Evolutionary conservation across 1,284 basidiomycete species (phyloP).

Genomic region (Laetiporus sulphureus): DNA sequence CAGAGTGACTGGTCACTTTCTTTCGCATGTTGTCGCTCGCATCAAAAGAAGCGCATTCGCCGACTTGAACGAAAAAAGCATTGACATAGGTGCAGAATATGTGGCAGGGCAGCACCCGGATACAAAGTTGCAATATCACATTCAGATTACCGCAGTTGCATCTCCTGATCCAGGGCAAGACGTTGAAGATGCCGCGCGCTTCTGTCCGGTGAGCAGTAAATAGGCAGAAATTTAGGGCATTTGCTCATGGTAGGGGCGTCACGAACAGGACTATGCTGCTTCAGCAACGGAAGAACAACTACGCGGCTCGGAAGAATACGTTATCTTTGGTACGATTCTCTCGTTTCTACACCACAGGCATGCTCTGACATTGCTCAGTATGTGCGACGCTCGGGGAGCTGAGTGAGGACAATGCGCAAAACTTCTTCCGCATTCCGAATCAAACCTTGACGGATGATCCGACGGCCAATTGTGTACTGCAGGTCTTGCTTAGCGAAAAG

Average conservation of each 20-base stretch:
- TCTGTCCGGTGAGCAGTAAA: too few relatives aligned
- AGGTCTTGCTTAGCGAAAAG: conserved; percentile 1
- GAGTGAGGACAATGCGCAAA: conserved; percentile 1
- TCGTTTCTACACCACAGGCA: neutral
- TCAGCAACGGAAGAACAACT: conserved; percentile 2
- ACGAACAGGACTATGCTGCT: conserved; percentile 4
- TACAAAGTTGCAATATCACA: conserved; percentile 14
- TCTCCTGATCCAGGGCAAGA: conserved; percentile 1
- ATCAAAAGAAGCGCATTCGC: too few relatives aligned
- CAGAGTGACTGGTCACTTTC: neutral
- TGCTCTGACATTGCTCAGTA: neutral
- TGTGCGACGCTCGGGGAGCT: conserved; percentile 5
- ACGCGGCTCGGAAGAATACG: neutral
- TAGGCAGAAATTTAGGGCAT: too few relatives aligned
- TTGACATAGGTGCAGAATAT: conserved; percentile 15
- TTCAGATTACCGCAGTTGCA: conserved; percentile 12
- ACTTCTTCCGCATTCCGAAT: too few relatives aligned
- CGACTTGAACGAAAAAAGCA: neutral
- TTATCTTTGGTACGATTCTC: neutral
- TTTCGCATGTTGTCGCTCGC: too few relatives aligned
- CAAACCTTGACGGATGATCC: neutral
- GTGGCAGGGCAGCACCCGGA: conserved; percentile 12
- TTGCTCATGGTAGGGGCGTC: too few relatives aligned
- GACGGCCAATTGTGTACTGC: conserved; percentile 9
- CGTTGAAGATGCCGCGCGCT: neutral